Evolutionary conservation across 75 land plant genomes (phyloP), one percentile per base, ranked within the genome.

Genomic region (Pinus taeda): DNA sequence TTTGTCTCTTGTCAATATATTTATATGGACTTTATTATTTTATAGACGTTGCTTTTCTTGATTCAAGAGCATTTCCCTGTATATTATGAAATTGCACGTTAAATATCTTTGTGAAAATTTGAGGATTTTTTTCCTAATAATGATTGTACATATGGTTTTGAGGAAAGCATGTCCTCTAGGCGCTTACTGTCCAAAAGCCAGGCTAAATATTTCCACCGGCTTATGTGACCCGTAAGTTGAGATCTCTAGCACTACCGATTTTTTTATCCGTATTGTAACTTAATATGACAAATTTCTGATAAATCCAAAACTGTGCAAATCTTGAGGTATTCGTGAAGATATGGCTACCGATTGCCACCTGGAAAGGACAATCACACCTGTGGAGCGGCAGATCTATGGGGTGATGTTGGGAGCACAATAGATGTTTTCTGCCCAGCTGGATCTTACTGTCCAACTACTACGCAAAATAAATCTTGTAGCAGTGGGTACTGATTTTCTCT

Each of bases 311-410:
- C 17, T 57, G 6, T 55, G 29, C 49, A 53, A 55, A 29, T 61
- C 36, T 56, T 73, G 67, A 67, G 65, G 66, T 58, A 29, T 75
- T 65, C 63, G 33, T 80, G 60, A 79, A 96, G 99, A 69, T 96
- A 94, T 77, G 57, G 53, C 58, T 96, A 96, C 78, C 88, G 88
- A 66, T 73, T 93, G 59, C 90, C 91, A 76, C 90, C 88, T 60
- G 91, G 91, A 30, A 66, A 77, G 76, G 77, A 80, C 69, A 85
- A 90, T 76, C 88, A 87, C 77, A 76, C 89, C 15, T 96, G 99
- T 86, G 99, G 99, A 56, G 92, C 92, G 36, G 99, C 99, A 26
- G 95, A 96, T 86, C 67, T 71, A n/a, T 96, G 99, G 99, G 87
- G 93, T 36, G 92, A 90, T 82, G 86, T 92, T 60, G 60, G 15